A percentile compares a stretch with the other conserved stretches of the same genome.
phyloP scores from a whole-genome alignment of 2,329 filamentous ascomycete species.

The Clarireedia paspali region DNA sequence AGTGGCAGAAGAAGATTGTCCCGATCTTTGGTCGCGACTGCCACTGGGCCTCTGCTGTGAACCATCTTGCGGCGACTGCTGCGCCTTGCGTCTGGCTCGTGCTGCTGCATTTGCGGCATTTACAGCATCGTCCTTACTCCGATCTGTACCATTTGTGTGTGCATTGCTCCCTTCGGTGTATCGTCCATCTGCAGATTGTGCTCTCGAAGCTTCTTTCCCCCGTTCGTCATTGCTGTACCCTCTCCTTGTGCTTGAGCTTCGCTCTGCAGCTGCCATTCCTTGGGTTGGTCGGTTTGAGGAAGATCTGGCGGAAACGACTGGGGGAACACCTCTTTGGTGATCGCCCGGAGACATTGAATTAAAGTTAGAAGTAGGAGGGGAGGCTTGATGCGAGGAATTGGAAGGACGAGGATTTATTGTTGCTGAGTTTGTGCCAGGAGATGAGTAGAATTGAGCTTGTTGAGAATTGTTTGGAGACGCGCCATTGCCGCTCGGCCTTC shows the following conservation, averaged over 20 bases:
- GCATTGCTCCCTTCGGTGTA: slow-evolving; percentile 31
- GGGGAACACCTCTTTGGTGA: slow-evolving; percentile 54
- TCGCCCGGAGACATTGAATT: slow-evolving; percentile 33
- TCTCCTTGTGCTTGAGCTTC: slow-evolving; percentile 14
- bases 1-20: slow-evolving; percentile 28
- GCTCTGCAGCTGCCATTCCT: slow-evolving; percentile 30
- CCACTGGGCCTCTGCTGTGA: slow-evolving; percentile 34
- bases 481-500: slow-evolving; percentile 44
- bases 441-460: slow-evolving; percentile 25
- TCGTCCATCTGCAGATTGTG: slow-evolving; percentile 19
- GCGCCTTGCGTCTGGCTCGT: slow-evolving; percentile 39
- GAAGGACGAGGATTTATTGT: slow-evolving; percentile 14
- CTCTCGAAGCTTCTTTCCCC: slow-evolving; percentile 17
- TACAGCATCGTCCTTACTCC: slow-evolving; percentile 28
- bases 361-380: slow-evolving; percentile 32
- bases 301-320: slow-evolving; percentile 71
- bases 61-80: slow-evolving; percentile 36
- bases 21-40: slow-evolving; percentile 33
- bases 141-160: slow-evolving; percentile 35
- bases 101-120: slow-evolving; percentile 33
- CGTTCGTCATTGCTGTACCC: slow-evolving; percentile 18
- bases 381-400: slow-evolving; percentile 27
- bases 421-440: slow-evolving; percentile 15
- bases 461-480: slow-evolving; percentile 26
- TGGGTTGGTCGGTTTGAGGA: slow-evolving; percentile 52